A percentile compares a stretch with the other conserved stretches of the same genome.
Conservation (phyloP, 768 basidiomycete species). For the Kwoniella botswanensis region DNA sequence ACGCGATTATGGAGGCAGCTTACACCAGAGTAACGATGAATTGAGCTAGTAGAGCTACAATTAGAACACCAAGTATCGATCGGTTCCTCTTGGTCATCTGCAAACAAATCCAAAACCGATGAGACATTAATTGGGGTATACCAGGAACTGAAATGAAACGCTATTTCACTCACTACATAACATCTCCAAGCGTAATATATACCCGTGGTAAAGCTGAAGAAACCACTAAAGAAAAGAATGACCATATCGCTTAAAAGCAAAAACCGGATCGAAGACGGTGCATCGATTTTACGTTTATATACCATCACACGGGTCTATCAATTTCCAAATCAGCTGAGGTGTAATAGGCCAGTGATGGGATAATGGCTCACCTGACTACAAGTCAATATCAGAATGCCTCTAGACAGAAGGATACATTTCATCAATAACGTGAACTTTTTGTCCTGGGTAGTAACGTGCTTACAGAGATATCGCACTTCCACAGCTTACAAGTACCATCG, state of each 20-base stretch:
- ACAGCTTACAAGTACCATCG: neutral
- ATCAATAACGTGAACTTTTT: neutral
- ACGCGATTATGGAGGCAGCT: neutral
- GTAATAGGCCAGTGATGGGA: neutral
- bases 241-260: slow-evolving; percentile 3
- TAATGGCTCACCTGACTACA: neutral
- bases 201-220: neutral
- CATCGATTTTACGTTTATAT: neutral
- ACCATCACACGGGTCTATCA: neutral
- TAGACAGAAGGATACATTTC: neutral
- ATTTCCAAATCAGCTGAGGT: neutral
- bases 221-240: slow-evolving; percentile 2
- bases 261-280: slow-evolving; percentile 4
- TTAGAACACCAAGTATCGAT: neutral
- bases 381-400: neutral
- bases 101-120: neutral
- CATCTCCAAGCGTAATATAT: neutral
- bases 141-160: too few relatives aligned
- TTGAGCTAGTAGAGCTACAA: neutral
- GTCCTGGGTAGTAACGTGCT: neutral
- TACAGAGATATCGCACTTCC: neutral
- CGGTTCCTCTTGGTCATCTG: slow-evolving; percentile 5
- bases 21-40: neutral
- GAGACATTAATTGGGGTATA: too few relatives aligned
- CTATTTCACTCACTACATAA: neutral